Evolutionary conservation across 2,329 filamentous ascomycete species (phyloP).

Genomic region (Exophiala spinifera): DNA sequence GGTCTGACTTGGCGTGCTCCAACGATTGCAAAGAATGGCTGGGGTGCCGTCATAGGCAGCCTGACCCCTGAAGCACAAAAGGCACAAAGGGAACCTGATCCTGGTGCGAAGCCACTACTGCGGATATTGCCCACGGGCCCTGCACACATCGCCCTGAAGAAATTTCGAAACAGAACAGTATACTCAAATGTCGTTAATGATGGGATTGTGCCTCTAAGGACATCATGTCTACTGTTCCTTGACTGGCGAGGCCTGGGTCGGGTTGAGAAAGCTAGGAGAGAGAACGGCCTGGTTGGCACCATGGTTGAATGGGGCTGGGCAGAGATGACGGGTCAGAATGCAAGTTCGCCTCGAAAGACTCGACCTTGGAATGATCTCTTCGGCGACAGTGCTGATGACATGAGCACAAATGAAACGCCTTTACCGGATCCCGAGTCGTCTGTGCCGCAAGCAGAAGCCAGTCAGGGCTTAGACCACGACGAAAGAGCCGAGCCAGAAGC

Average conservation of each 20-base stretch:
- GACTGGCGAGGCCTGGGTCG: conserved; percentile 93
- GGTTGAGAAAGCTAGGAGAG: conserved; percentile 89
- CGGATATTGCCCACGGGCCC: conserved; percentile 75
- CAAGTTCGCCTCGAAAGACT: conserved; percentile 51
- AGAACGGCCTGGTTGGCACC: conserved; percentile 88
- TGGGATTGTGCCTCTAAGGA: conserved; percentile 86
- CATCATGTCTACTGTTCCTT: conserved; percentile 91
- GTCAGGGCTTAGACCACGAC: conserved; percentile 25
- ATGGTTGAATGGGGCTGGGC: conserved; percentile 93
- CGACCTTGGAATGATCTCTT: conserved; percentile 31
- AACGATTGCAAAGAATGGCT: conserved; percentile 65
- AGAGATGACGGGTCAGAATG: conserved; percentile 72
- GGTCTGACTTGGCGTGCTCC: conserved; percentile 86
- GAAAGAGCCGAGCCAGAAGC: conserved; percentile 11
- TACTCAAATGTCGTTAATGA: conserved; percentile 91
- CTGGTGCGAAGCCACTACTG: conserved; percentile 73
- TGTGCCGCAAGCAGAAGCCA: conserved; percentile 28
- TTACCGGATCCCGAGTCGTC: conserved; percentile 24
- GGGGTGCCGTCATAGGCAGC: conserved; percentile 75
- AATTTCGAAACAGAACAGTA: conserved; percentile 72
- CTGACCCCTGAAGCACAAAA: conserved; percentile 37
- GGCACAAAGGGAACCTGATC: conserved; percentile 73
- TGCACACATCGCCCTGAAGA: conserved; percentile 74
- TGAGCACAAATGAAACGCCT: conserved; percentile 20
- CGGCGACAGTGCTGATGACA: conserved; percentile 29